Evolutionary conservation across 192 early-diverging fungal species (phyloP).

Genomic region (Gryganskiella cystojenkinii): DNA sequence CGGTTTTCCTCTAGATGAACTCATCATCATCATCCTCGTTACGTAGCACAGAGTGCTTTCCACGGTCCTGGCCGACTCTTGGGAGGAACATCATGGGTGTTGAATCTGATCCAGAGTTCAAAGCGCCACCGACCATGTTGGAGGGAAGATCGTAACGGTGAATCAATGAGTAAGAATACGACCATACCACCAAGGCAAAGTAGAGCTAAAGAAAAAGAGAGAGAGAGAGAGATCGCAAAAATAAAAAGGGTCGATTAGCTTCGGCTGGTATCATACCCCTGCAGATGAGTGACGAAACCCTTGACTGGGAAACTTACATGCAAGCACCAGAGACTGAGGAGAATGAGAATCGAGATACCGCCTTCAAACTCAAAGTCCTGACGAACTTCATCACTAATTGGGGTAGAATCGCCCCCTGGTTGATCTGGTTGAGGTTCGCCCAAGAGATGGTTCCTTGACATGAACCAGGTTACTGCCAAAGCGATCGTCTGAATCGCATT

Average conservation of each 20-base stretch:
- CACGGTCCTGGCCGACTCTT: slow-evolving; percentile 43
- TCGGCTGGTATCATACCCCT: neutral
- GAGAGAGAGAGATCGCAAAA: neutral
- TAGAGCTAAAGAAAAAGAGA: slow-evolving; percentile 23
- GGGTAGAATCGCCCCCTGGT: slow-evolving; percentile 5
- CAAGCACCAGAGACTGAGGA: slow-evolving; percentile 42
- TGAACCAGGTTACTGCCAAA: slow-evolving; percentile 43
- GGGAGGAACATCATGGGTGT: slow-evolving; percentile 50
- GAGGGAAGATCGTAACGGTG: slow-evolving; percentile 49
- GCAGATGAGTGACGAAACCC: neutral
- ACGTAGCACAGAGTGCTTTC: slow-evolving; percentile 41
- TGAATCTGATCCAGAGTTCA: slow-evolving; percentile 40
- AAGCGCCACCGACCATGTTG: slow-evolving; percentile 43
- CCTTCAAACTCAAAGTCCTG: slow-evolving; percentile 48
- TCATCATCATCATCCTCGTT: slow-evolving; percentile 49
- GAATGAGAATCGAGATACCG: slow-evolving; percentile 47
- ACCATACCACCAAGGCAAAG: slow-evolving; percentile 48
- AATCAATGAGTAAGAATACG: slow-evolving; percentile 41
- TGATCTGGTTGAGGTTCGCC: slow-evolving; percentile 31
- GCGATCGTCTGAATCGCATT: slow-evolving; percentile 43
- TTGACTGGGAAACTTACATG: slow-evolving; percentile 18
- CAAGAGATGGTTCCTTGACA: slow-evolving; percentile 45
- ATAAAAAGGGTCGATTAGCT: neutral
- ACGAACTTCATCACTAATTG: slow-evolving; percentile 46
- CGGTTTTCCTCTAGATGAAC: slow-evolving; percentile 20